A percentile compares a stretch with the other conserved stretches of the same genome.
These are phyloP conservation scores for Rhodamnia rubescens DNA, from an alignment of 345 rosid genomes.

Conservation along the genomic window DNA sequence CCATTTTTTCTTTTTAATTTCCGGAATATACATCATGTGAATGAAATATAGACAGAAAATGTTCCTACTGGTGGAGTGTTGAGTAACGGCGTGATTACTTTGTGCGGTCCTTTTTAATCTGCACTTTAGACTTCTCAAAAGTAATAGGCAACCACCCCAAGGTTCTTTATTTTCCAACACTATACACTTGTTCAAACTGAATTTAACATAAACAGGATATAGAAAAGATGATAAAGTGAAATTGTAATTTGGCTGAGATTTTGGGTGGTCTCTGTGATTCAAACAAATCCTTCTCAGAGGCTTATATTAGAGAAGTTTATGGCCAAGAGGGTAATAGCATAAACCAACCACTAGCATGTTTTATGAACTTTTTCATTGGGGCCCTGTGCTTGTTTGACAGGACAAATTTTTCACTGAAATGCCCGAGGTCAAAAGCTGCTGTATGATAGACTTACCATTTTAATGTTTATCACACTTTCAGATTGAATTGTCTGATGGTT, in stretches of 20 bases:
- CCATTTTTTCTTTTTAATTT: neutral
- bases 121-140: no score
- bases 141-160: neutral
- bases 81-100: neutral
- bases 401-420: neutral
- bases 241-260: neutral
- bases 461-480: neutral
- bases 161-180: neutral
- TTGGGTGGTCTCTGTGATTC: neutral
- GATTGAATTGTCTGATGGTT: constrained; percentile 29
- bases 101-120: no score
- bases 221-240: neutral
- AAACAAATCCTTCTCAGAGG: neutral
- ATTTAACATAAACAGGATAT: neutral
- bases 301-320: neutral
- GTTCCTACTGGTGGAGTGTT: neutral
- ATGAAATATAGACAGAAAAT: neutral
- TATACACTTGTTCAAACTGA: neutral
- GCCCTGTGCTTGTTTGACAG: neutral
- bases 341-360: neutral
- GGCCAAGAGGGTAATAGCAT: neutral
- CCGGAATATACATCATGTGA: neutral
- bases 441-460: neutral
- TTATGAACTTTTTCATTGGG: neutral
- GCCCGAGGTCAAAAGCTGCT: neutral